phyloP scores from a whole-genome alignment of 768 basidiomycete species.

The Inosperma sp. region DNA sequence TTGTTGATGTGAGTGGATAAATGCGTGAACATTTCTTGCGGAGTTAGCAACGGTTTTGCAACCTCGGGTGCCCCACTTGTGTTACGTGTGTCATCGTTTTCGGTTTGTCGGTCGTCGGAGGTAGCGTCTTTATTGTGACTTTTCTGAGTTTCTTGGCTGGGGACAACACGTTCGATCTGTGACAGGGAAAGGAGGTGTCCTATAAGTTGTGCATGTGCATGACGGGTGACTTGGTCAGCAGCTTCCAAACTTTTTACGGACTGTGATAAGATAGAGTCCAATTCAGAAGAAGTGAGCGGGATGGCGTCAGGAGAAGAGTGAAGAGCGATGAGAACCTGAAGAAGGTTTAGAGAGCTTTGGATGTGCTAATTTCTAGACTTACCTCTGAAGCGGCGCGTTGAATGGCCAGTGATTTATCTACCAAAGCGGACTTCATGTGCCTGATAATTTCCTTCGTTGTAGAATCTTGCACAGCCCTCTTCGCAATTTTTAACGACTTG shows the following conservation, averaged over 20 bases:
- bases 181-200: constrained; percentile 83
- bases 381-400: constrained; percentile 84
- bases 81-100: constrained; percentile 46
- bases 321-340: constrained; percentile 47
- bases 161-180: constrained; percentile 58
- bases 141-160: constrained; percentile 44
- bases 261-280: constrained; percentile 67
- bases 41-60: constrained; percentile 64
- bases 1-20: constrained; percentile 83
- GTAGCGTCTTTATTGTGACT: constrained; percentile 61
- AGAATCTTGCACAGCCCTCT: constrained; percentile 78
- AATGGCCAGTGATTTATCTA: constrained; percentile 79
- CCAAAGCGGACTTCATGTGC: constrained; percentile 66
- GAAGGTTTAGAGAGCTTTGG: constrained; percentile 16
- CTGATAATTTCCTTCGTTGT: constrained; percentile 79
- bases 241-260: constrained; percentile 74
- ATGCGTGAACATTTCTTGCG: constrained; percentile 76
- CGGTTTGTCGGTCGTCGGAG: constrained; percentile 43
- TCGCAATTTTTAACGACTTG: constrained; percentile 78
- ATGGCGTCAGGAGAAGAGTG: constrained; percentile 54
- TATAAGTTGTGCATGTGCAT: constrained; percentile 70
- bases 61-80: constrained; percentile 47
- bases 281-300: constrained; percentile 58
- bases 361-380: constrained; percentile 11
- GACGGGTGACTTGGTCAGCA: constrained; percentile 80